These are phyloP conservation scores for Ogataea methylovora DNA, from an alignment of 805 yeast species.

Conservation along the genomic window DNA sequence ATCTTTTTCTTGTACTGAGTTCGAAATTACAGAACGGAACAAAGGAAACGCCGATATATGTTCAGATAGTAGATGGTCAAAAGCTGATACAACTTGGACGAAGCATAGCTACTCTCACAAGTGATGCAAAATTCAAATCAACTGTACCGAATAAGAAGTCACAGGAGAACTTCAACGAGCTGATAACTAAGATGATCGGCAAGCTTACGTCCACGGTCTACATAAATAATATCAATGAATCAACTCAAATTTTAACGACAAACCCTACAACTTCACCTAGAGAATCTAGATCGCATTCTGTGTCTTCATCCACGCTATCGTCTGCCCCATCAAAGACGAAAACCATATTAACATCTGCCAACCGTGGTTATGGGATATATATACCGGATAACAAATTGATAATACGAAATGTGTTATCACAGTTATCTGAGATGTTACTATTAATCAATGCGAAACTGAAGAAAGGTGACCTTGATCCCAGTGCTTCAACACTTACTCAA, in stretches of 20 bases:
- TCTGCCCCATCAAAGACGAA: neutral
- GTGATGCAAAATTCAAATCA: no score
- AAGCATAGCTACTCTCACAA: neutral
- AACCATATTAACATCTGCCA: neutral
- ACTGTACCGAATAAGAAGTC: no score
- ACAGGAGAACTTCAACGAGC: no score
- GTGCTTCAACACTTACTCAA: neutral
- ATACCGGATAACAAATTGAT: constrained; percentile 2
- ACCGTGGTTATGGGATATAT: neutral
- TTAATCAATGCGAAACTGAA: neutral
- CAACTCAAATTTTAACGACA: no score
- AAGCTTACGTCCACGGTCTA: constrained; percentile 1
- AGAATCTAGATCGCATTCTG: neutral
- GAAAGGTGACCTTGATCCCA: neutral
- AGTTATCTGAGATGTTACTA: neutral
- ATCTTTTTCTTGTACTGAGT: neutral
- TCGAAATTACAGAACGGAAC: neutral
- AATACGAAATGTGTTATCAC: constrained; percentile 2
- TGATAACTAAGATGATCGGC: no score
- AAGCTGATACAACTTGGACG: constrained; percentile 1
- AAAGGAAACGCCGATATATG: neutral
- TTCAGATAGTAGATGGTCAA: constrained; percentile 2
- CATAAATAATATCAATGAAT: constrained; percentile 1
- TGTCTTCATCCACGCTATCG: neutral
- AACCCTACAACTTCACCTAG: no score